phyloP scores from a whole-genome alignment of 148 eudicot genomes.

The Nepenthes mirabilis region DNA sequence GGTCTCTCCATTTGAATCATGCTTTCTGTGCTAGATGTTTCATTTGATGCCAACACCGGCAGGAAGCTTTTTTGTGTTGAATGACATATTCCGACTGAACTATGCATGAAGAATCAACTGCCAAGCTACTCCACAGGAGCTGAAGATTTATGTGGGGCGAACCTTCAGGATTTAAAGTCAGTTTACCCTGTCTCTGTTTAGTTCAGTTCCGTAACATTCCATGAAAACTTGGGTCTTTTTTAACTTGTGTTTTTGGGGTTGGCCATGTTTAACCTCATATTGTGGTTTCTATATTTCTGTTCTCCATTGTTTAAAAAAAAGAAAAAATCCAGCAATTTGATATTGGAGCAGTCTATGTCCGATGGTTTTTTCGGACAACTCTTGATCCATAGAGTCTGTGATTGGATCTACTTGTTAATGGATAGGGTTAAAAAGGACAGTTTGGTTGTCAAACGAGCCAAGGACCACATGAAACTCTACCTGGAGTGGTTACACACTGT shows the following conservation, averaged over 20 bases:
- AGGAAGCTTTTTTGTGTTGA: slow-evolving; percentile 40
- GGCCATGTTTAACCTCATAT: slow-evolving; percentile 4
- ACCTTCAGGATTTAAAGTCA: slow-evolving; percentile 5
- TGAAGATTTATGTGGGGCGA: slow-evolving; percentile 4
- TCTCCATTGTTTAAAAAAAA: background rate
- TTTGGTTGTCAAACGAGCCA: too few relatives aligned
- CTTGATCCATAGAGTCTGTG: too few relatives aligned
- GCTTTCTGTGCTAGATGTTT: slow-evolving; percentile 23
- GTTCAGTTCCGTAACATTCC: slow-evolving; percentile 6
- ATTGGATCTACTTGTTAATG: too few relatives aligned
- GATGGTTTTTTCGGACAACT: too few relatives aligned
- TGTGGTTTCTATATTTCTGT: background rate
- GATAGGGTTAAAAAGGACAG: too few relatives aligned
- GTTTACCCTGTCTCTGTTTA: background rate
- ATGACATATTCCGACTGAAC: slow-evolving; percentile 41
- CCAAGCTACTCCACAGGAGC: slow-evolving; percentile 1
- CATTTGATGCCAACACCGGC: slow-evolving; percentile 39
- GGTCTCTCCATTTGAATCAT: background rate
- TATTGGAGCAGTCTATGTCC: too few relatives aligned
- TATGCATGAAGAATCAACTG: slow-evolving; percentile 6
- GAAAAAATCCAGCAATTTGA: too few relatives aligned
- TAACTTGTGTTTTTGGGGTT: background rate
- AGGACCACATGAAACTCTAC: too few relatives aligned
- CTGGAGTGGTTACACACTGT: too few relatives aligned
- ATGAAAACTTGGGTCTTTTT: slow-evolving; percentile 6